Conservation (phyloP, 371 early-diverging fungal species). For the Mucor velutinosus region DNA sequence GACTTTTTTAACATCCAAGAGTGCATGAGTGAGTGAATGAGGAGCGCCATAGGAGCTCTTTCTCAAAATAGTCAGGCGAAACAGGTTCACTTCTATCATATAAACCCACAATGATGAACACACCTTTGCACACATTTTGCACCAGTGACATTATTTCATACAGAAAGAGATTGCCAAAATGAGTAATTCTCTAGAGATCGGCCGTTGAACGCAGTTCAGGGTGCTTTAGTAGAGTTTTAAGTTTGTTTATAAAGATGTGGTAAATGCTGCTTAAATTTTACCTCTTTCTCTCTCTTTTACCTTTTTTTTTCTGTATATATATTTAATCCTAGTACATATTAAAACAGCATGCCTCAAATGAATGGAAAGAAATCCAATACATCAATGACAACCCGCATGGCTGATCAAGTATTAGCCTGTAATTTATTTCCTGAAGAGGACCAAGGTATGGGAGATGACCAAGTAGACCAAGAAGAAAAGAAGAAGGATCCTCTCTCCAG, state of each 20-base stretch:
- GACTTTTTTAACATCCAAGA: no score
- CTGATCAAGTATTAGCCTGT: constrained; percentile 7
- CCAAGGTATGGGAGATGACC: neutral
- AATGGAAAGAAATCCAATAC: constrained; percentile 3
- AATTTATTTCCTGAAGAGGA: constrained; percentile 2
- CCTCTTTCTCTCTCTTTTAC: neutral
- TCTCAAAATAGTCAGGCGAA: neutral
- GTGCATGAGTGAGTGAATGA: neutral
- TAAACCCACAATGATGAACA: neutral
- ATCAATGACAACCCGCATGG: constrained; percentile 12
- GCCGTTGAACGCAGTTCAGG: neutral
- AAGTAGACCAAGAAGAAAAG: constrained; percentile 24
- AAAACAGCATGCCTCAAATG: neutral
- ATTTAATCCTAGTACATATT: neutral
- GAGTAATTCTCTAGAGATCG: neutral
- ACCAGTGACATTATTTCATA: constrained; percentile 4
- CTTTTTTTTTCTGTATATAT: neutral
- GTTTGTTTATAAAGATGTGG: neutral
- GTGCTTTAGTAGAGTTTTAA: neutral
- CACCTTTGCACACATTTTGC: neutral
- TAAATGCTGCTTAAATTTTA: neutral
- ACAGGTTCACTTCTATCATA: neutral
- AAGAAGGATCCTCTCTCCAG: constrained; percentile 62
- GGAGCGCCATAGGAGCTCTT: neutral
- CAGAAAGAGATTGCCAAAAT: neutral